Conservation (phyloP, 176 grass and related monocot species). For the Triticum monococcum region DNA sequence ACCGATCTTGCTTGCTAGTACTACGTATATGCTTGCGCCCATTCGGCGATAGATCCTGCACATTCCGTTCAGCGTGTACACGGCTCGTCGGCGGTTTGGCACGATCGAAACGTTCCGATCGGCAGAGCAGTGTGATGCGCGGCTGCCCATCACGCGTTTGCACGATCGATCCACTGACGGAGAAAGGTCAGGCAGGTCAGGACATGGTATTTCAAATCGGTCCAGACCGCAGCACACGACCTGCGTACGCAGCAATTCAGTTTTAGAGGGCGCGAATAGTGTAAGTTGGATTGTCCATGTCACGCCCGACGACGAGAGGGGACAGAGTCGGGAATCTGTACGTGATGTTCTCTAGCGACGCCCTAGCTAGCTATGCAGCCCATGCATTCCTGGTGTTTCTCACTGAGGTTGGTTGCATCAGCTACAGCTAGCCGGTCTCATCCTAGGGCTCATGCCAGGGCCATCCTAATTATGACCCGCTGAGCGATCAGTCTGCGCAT, state of each 20-base stretch:
- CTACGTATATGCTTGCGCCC: neutral
- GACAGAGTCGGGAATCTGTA: neutral
- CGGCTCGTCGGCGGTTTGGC: neutral
- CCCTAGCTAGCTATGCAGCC: neutral
- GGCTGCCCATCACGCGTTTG: neutral
- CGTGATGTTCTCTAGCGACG: neutral
- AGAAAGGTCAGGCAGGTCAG: neutral
- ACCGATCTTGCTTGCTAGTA: neutral
- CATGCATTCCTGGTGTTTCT: slow-evolving; percentile 23
- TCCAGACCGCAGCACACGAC: neutral
- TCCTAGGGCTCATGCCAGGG: neutral
- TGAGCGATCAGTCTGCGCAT: neutral
- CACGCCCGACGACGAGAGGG: neutral
- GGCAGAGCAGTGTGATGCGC: neutral
- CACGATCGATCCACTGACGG: neutral
- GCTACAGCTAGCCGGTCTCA: neutral
- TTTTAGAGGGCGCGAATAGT: neutral
- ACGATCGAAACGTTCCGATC: neutral
- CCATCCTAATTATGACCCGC: neutral
- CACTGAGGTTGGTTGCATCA: neutral
- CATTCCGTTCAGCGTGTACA: neutral
- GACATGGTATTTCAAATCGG: neutral
- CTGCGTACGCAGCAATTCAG: neutral
- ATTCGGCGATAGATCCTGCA: neutral
- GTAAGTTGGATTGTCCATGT: neutral